A percentile compares a stretch with the other conserved stretches of the same genome.
Conservation (phyloP, 176 grass and related monocot genomes). For the Hordeum vulgare region DNA sequence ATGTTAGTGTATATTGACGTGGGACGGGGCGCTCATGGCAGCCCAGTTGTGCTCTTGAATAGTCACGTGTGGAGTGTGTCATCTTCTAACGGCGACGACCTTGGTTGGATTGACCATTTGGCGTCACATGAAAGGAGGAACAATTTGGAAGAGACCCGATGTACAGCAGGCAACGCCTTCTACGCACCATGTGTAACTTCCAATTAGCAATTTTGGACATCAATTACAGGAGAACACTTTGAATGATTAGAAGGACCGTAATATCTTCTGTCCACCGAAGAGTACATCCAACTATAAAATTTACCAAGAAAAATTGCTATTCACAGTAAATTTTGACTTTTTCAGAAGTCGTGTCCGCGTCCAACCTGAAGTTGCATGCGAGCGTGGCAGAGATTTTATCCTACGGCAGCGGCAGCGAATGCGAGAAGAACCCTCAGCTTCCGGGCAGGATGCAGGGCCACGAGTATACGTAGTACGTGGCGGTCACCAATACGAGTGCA, state of each 20-base stretch:
- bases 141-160: background rate
- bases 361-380: background rate
- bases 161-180: background rate
- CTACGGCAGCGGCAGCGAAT: background rate
- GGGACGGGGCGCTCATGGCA: background rate
- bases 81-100: background rate
- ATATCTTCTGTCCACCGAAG: no score
- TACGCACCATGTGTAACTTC: background rate
- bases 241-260: no score
- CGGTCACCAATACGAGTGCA: background rate
- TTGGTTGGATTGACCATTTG: background rate
- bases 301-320: background rate
- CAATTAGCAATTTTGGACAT: background rate
- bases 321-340: background rate
- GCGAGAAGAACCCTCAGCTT: background rate
- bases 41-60: background rate
- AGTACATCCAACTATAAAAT: no score
- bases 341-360: background rate
- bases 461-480: slow-evolving; percentile 15
- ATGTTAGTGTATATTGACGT: background rate
- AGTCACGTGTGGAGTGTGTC: slow-evolving; percentile 18
- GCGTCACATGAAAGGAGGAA: background rate
- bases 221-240: no score
- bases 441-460: background rate
- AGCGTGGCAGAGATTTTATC: background rate